Evolutionary conservation across 306 rosid species (phyloP), one percentile per base, ranked within the genome.

Genomic region (Ziziphus jujuba): DNA sequence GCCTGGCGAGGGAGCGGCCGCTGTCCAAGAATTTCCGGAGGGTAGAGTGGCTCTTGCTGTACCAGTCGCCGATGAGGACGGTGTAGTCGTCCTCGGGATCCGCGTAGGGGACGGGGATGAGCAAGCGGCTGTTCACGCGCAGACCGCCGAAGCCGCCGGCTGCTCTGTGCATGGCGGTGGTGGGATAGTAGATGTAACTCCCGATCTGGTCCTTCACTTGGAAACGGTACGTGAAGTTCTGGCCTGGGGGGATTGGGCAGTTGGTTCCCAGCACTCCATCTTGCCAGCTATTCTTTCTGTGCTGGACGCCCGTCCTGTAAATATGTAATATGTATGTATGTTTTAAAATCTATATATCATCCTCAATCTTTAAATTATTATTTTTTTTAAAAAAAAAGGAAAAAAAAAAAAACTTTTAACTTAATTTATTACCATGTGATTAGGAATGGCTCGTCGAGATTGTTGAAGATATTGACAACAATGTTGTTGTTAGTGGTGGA

Each of bases 131-230:
- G 66, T 87, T 86, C 0, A 86, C 62, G 0, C 91, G 88, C 1
- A 92, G 90, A 9, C 91, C 89, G 0, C 98, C 98, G 3, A 81
- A 79, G 5, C 71, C 97, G 6, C 98, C 98, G 0, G 81, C 91
- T 0, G 87, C 86, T 4, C 85, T 66, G 1, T 91, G 97, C 79
- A 88, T 17, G 15, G 79, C 87, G 0, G 84, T 59, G 49, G 70
- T 54, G 0, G 97, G 96, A 65, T 73, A 91, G 77, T 91, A 91
- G 51, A 91, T 51, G 66, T 48, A 91, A 63, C 84, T 86, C 0
- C 97, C 97, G 0, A 91, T 91, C 48, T 92, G 98, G 40, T 92
- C 98, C 89, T 92, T 92, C 2, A 87, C 88, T 65, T 92, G 98
- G 79, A 79, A 86, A 0, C 60, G 65, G 59, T 87, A 90, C 1